Conservation (phyloP, 2,329 filamentous ascomycete species). For the Pseudocercospora vitis region DNA sequence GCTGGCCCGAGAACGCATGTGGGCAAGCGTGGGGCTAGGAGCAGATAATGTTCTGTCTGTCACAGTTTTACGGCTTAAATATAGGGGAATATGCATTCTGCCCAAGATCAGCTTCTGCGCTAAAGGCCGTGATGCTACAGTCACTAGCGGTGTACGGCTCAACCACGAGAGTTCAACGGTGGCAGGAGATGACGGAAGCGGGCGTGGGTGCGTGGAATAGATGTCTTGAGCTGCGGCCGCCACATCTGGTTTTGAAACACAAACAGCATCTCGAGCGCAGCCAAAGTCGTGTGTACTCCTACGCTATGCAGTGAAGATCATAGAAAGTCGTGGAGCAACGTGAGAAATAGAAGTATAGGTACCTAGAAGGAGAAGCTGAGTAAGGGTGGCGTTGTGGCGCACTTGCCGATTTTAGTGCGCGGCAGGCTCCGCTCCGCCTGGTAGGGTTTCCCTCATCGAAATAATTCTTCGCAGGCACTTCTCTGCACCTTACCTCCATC, state of each 20-base stretch:
- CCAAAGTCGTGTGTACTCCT: neutral
- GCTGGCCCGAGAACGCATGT: no score
- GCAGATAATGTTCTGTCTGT: no score
- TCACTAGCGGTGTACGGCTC: neutral
- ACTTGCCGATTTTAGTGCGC: neutral
- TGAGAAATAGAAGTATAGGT: no score
- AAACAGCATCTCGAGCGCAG: no score
- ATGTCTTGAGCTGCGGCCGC: no score
- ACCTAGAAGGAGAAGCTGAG: neutral
- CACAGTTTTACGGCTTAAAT: no score
- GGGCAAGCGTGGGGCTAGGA: no score
- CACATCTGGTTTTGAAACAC: no score
- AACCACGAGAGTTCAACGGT: neutral
- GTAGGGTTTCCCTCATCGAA: neutral
- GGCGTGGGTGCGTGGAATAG: no score
- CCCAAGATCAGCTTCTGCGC: neutral
- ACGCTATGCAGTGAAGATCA: neutral
- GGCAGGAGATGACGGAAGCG: slow-evolving; percentile 6
- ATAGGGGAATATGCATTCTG: neutral
- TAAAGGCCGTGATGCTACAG: neutral
- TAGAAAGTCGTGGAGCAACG: neutral
- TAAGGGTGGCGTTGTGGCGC: neutral
- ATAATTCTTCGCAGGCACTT: neutral
- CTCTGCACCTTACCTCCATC: neutral
- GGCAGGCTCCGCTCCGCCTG: neutral